Evolutionary conservation across 192 early-diverging fungal genomes (phyloP), one percentile per base, ranked within the genome.

Genomic region (Podila epicladia): DNA sequence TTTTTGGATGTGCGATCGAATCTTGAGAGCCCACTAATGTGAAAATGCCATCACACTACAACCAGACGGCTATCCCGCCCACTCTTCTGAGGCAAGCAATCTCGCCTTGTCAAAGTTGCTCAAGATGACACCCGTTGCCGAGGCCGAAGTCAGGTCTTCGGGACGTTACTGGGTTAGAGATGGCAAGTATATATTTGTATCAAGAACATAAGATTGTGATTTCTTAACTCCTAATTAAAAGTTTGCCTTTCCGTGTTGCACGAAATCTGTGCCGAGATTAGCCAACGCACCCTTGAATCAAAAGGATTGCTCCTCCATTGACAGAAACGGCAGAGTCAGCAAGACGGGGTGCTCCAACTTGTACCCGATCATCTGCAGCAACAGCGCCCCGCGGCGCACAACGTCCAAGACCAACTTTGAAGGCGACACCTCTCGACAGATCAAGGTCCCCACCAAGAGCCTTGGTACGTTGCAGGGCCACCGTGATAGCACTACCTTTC

Each of bases 401-500:
- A 29, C 17, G 5, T n/a, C 48, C 31, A 17, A 26, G 12, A 41
- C 31, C 48, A 33, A 26, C 13, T 5, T 31, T 1, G 24, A 45
- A 2, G 51, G 19, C 11, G 64, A 78, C 49, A 78, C 64, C 29
- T 61, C 68, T 9, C 35, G 59, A 7, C 72, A 82, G 48, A 65
- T 74, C 63, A 67, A 58, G 24, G 64, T 82, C 51, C 60, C 32
- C 2, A 72, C 74, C 8, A 20, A 63, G 4, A 64, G 41, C 1
- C 31, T 53, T 9, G 70, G 74, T 4, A 45, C 41, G 3, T 63
- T 62, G 55, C 74, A 75, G 28, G 82, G 82, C 7, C 75, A 71
- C 15, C 80, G 80, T 0, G 80, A 82, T 17, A 58, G 41, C 9
- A 51, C 71, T 28, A 26, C 69, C n/a, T 82, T 82, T 20, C 73